These are phyloP conservation scores for Sonneratia caseolaris DNA, from an alignment of 345 rosid genomes.

Conservation along the genomic window DNA sequence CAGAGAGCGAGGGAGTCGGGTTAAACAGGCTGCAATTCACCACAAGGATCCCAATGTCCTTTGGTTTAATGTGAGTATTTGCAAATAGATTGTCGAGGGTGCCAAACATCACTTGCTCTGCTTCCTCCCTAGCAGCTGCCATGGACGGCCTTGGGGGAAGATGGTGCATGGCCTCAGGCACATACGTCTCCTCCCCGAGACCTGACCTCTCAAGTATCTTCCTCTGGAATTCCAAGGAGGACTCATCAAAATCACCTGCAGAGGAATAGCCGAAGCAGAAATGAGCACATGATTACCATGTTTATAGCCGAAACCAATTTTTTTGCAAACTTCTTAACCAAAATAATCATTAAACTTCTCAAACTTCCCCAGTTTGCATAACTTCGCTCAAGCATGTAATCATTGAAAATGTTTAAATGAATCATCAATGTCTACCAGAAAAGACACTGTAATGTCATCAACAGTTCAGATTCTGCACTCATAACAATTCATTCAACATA, in stretches of 20 bases:
- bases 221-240: constrained; percentile 73
- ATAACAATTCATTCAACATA: not conserved
- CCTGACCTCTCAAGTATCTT: constrained; percentile 80
- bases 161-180: constrained; percentile 66
- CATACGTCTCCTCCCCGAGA: constrained; percentile 85
- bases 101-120: constrained; percentile 93
- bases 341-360: not conserved
- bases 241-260: constrained; percentile 47
- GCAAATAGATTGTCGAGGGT: constrained; percentile 61
- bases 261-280: not conserved
- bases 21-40: constrained; percentile 90
- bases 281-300: not conserved
- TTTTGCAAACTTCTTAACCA: too few relatives aligned
- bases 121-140: constrained; percentile 78
- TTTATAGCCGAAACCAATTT: not conserved
- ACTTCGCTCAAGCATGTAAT: not conserved
- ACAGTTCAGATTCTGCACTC: not conserved
- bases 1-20: constrained; percentile 85
- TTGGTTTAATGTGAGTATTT: constrained; percentile 60
- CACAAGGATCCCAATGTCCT: constrained; percentile 72
- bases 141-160: constrained; percentile 78
- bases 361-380: not conserved
- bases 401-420: not conserved
- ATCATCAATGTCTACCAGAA: not conserved
- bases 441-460: not conserved